Conservation (phyloP, 2,329 filamentous ascomycete species). For the Colletotrichum zoysiae region DNA sequence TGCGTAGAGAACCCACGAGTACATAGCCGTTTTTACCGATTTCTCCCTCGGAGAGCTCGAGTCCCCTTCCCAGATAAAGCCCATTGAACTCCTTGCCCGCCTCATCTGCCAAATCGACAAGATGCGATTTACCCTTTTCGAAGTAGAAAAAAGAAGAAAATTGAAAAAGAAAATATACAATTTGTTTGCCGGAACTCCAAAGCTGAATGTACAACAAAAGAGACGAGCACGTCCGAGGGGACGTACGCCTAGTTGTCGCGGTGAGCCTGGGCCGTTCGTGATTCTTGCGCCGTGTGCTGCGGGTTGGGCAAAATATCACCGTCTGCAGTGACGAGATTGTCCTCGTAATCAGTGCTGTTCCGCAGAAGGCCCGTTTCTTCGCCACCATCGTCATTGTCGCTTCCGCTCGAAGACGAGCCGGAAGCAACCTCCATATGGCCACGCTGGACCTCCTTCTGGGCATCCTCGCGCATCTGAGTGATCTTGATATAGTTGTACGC, state of each 20-base stretch:
- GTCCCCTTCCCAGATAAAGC: not conserved
- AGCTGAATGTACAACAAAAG: conserved; percentile 32
- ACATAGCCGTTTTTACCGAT: not conserved
- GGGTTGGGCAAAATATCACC: conserved; percentile 56
- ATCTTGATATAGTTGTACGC: conserved; percentile 98
- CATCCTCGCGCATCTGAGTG: conserved; percentile 85
- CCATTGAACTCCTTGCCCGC: conserved; percentile 34
- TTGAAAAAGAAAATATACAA: not conserved
- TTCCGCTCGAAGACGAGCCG: conserved; percentile 54
- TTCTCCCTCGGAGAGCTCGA: not conserved
- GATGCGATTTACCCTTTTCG: not conserved
- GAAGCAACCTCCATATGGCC: conserved; percentile 52
- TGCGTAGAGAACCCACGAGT: not conserved
- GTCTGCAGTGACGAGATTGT: conserved; percentile 55
- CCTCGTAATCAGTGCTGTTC: conserved; percentile 54
- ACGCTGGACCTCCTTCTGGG: conserved; percentile 65
- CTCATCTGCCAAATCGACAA: conserved; percentile 16
- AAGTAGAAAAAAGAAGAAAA: too few relatives aligned
- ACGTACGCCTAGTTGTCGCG: conserved; percentile 38
- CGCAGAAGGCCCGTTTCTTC: conserved; percentile 63
- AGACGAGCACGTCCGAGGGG: conserved; percentile 32
- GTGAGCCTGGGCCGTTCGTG: conserved; percentile 39
- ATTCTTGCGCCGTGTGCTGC: conserved; percentile 44
- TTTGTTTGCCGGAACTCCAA: not conserved
- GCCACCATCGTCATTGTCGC: conserved; percentile 58